Conservation (phyloP, 176 grass and related monocot genomes). For the Tuctoria greenei region DNA sequence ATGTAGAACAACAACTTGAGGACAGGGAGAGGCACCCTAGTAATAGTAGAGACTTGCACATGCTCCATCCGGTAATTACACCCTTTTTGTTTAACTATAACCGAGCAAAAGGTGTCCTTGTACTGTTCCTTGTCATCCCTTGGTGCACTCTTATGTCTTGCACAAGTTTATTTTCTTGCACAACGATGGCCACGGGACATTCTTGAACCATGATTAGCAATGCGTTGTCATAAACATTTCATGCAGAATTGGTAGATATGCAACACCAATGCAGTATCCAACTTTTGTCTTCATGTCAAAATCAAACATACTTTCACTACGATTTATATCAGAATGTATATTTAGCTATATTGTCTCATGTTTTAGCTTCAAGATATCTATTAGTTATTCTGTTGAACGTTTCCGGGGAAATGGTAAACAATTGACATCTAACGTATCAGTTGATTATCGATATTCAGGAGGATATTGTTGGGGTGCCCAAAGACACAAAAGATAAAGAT, state of each 20-base stretch:
- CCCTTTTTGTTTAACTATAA: slow-evolving; percentile 17
- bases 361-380: neutral
- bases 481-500: slow-evolving; percentile 92
- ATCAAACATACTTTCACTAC: neutral
- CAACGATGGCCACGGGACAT: neutral
- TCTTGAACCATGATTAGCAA: neutral
- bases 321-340: neutral
- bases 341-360: neutral
- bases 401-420: neutral
- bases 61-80: slow-evolving; percentile 71
- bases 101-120: neutral
- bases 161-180: neutral
- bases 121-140: neutral
- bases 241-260: neutral
- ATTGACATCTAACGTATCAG: slow-evolving; percentile 7
- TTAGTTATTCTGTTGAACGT: neutral
- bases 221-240: neutral
- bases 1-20: slow-evolving; percentile 68
- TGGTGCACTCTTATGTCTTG: neutral
- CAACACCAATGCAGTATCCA: neutral
- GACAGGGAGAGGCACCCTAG: slow-evolving; percentile 78
- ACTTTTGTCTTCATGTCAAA: neutral
- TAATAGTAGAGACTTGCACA: slow-evolving; percentile 79
- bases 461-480: slow-evolving; percentile 66
- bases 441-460: slow-evolving; percentile 49